These are phyloP conservation scores for Clarireedia hainanense DNA, from an alignment of 2,329 filamentous ascomycete species.

Conservation along the genomic window DNA sequence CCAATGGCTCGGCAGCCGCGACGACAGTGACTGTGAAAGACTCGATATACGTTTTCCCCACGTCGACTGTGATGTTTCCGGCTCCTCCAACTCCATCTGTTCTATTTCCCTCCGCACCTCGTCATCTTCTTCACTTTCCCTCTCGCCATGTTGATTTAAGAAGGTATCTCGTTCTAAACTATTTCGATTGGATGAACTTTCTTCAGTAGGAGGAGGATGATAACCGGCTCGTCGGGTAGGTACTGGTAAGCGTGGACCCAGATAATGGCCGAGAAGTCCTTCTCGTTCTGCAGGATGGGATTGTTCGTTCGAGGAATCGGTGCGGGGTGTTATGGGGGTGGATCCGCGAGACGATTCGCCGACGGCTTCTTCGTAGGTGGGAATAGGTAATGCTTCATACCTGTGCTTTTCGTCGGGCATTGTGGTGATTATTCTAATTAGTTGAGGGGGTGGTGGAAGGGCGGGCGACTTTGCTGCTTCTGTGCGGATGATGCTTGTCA, in stretches of 20 bases:
- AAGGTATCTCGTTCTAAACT: conserved; percentile 30
- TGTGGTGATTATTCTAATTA: conserved; percentile 10
- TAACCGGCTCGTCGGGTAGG: conserved; percentile 51
- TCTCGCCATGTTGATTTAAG: conserved; percentile 47
- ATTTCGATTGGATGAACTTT: conserved; percentile 42
- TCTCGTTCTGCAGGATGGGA: conserved; percentile 69
- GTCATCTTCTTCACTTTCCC: conserved; percentile 40
- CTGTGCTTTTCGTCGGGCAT: conserved; percentile 45
- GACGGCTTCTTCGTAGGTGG: conserved; percentile 75
- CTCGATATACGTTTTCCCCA: conserved; percentile 32
- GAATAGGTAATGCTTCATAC: conserved; percentile 63
- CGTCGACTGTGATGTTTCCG: conserved; percentile 34
- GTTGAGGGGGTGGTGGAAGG: background rate
- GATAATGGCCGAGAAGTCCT: conserved; percentile 57
- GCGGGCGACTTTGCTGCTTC: background rate
- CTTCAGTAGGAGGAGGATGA: conserved; percentile 73
- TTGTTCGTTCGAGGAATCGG: conserved; percentile 41
- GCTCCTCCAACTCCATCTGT: conserved; percentile 80
- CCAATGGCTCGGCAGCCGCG: conserved; percentile 27
- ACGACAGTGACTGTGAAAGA: conserved; percentile 25
- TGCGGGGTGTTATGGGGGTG: conserved; percentile 55
- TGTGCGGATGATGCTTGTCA: background rate
- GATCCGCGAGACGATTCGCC: conserved; percentile 51
- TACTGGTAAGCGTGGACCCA: conserved; percentile 31
- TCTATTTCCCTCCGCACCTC: conserved; percentile 75